Conservation (phyloP, 208 protist genomes). For the Leishmania amazonensis region DNA sequence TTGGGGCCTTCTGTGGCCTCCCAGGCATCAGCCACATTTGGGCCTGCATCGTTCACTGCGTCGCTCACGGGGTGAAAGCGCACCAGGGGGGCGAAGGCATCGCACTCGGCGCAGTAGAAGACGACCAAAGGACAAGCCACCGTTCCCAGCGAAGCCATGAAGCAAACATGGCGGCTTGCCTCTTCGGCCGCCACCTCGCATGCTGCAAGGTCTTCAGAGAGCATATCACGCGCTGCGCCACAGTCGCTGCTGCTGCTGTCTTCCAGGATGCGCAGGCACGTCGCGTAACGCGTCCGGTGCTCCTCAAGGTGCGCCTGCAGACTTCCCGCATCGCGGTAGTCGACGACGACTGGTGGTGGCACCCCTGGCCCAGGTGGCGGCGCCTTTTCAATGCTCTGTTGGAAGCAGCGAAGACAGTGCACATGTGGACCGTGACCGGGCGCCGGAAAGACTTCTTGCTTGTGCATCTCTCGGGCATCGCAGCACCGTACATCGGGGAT, state of each 20-base stretch:
- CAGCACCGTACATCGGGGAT: slow-evolving; percentile 35
- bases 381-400: slow-evolving; percentile 9
- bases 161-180: slow-evolving; percentile 54
- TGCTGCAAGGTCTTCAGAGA: slow-evolving; percentile 23
- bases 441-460: slow-evolving; percentile 17
- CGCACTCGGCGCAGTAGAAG: slow-evolving; percentile 63
- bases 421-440: slow-evolving; percentile 35
- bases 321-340: slow-evolving; percentile 23
- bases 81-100: slow-evolving; percentile 52
- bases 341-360: slow-evolving; percentile 32
- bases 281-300: slow-evolving; percentile 22
- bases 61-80: slow-evolving; percentile 14
- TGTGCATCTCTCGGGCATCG: slow-evolving; percentile 21
- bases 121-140: slow-evolving; percentile 43
- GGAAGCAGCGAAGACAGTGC: slow-evolving; percentile 60
- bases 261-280: slow-evolving; percentile 42
- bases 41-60: neutral
- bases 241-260: slow-evolving; percentile 20
- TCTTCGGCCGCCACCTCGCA: slow-evolving; percentile 52
- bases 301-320: slow-evolving; percentile 27
- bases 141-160: slow-evolving; percentile 54
- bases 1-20: slow-evolving; percentile 19
- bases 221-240: slow-evolving; percentile 11
- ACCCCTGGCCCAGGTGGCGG: slow-evolving; percentile 19
- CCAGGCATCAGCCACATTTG: slow-evolving; percentile 13